Conservation (phyloP, 1,284 basidiomycete genomes). For the Rhodotorula sp. region DNA sequence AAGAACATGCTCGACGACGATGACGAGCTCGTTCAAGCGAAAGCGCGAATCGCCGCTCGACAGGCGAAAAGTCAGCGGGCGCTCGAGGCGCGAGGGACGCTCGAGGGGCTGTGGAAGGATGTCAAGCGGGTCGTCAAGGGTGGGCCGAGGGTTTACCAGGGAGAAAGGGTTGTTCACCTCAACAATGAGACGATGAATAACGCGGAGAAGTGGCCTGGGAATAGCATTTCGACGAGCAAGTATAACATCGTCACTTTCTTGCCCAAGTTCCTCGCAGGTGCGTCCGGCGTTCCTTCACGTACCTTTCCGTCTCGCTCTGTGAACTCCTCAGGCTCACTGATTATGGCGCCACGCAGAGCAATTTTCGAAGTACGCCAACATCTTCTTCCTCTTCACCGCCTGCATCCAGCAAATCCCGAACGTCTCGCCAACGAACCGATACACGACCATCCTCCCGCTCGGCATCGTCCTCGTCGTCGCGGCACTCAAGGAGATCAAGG, state of each 20-base stretch:
- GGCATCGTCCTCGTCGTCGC: conserved; percentile 85
- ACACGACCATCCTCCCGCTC: conserved; percentile 93
- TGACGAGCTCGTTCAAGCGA: conserved; percentile 37
- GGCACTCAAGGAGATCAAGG: conserved; percentile 95
- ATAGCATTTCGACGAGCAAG: conserved; percentile 92
- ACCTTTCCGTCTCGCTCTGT: background rate
- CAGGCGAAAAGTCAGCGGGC: conserved; percentile 20
- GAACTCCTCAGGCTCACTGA: background rate
- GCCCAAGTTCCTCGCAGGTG: conserved; percentile 89
- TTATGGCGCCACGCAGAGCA: conserved; percentile 63
- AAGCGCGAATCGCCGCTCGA: conserved; percentile 22
- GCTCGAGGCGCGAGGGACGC: conserved; percentile 1
- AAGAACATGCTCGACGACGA: conserved; percentile 41
- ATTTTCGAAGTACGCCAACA: conserved; percentile 97
- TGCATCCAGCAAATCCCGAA: conserved; percentile 97
- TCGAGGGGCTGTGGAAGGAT: conserved; percentile 6
- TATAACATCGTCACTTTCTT: conserved; percentile 87
- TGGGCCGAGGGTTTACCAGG: conserved; percentile 31
- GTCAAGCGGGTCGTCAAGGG: conserved; percentile 15
- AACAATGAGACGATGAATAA: conserved; percentile 38
- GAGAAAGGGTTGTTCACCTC: conserved; percentile 42
- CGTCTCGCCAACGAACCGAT: conserved; percentile 93
- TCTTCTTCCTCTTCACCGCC: conserved; percentile 99
- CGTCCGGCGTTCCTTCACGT: conserved; percentile 44
- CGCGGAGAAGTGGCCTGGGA: conserved; percentile 50